These are phyloP conservation scores for Diplodia intermedia DNA, from an alignment of 2,329 filamentous ascomycete genomes.

Conservation along the genomic window DNA sequence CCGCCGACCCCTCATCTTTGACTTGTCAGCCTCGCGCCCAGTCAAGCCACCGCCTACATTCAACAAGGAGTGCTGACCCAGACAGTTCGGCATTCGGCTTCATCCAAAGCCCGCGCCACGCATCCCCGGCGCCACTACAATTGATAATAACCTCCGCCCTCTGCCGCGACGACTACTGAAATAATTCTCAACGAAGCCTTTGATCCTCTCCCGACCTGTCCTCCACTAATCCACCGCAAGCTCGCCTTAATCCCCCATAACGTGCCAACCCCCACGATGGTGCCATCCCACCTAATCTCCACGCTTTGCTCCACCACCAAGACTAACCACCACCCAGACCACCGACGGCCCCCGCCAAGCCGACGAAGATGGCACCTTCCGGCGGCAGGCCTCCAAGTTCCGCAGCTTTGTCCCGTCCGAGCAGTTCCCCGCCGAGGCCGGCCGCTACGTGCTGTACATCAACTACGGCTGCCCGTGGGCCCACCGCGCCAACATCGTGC, in stretches of 20 bases:
- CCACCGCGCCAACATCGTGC: conserved; percentile 56
- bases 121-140: not conserved
- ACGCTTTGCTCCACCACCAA: too few relatives aligned
- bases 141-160: not conserved
- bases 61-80: not conserved
- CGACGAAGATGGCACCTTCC: conserved; percentile 62
- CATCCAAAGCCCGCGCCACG: not conserved
- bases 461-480: conserved; percentile 69
- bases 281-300: not conserved
- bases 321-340: not conserved
- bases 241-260: not conserved
- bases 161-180: not conserved
- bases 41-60: not conserved
- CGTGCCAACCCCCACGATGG: conserved; percentile 10
- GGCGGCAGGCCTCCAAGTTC: conserved; percentile 62
- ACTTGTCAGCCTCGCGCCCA: not conserved
- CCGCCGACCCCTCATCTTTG: not conserved
- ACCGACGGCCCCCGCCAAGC: conserved; percentile 33
- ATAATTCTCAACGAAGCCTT: not conserved
- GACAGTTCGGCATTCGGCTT: conserved; percentile 9
- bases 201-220: not conserved
- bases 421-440: conserved; percentile 61
- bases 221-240: not conserved
- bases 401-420: conserved; percentile 61
- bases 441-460: conserved; percentile 65